Percentiles rank a stretch among this genome's conserved stretches.
Conservation (phyloP, 495 filamentous ascomycete species). For the Aspergillus avenaceus region DNA sequence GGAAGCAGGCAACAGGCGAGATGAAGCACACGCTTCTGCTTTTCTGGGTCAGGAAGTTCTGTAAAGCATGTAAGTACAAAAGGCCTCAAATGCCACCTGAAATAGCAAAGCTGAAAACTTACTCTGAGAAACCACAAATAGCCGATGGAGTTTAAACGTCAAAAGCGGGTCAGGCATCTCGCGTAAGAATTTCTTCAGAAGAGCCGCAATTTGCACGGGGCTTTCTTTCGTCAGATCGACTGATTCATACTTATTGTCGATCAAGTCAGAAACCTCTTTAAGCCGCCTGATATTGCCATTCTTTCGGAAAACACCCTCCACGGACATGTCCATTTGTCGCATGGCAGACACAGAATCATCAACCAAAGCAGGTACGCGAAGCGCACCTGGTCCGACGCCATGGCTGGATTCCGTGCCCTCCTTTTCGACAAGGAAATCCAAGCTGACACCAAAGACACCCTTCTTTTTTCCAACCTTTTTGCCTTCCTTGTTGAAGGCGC, state of each 20-base stretch:
- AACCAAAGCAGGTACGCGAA: conserved; percentile 83
- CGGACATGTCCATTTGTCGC: conserved; percentile 98
- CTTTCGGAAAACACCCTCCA: conserved; percentile 98
- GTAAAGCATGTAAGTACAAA: conserved; percentile 22
- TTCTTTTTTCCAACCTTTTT: conserved; percentile 83
- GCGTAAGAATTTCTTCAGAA: conserved; percentile 92
- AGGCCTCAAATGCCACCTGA: not conserved
- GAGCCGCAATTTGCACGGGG: conserved; percentile 88
- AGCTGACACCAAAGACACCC: conserved; percentile 82
- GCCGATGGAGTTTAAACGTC: conserved; percentile 87
- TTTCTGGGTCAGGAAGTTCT: conserved; percentile 82
- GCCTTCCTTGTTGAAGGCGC: conserved; percentile 82
- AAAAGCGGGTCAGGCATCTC: conserved; percentile 93
- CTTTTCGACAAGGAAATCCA: conserved; percentile 81
- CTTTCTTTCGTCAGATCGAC: conserved; percentile 80
- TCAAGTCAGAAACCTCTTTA: conserved; percentile 73
- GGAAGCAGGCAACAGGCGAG: conserved; percentile 90
- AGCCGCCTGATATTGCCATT: conserved; percentile 95
- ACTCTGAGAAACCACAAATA: conserved; percentile 89
- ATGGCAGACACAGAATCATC: conserved; percentile 91
- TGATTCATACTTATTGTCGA: conserved; percentile 79
- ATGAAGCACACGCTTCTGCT: conserved; percentile 80
- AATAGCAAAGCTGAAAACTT: conserved; percentile 24
- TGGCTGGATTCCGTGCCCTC: conserved; percentile 95
- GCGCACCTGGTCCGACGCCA: conserved; percentile 85